Base-by-base conservation (phyloP, 2,329 filamentous ascomycete genomes). In the Calonectria honghensis region DNA sequence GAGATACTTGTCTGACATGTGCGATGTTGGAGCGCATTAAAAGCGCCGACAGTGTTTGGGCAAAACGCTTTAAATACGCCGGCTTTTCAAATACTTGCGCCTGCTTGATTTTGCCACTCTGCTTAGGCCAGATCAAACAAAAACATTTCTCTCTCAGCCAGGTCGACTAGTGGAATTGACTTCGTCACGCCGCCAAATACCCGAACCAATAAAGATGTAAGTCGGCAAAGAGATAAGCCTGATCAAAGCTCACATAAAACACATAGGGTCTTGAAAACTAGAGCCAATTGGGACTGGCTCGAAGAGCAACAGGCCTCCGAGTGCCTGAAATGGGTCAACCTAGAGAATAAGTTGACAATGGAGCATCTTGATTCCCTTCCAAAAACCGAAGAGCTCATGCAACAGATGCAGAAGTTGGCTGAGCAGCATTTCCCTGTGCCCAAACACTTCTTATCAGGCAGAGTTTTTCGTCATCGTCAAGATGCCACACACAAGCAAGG, bases 201-300 rank as follows among this genome's bases (percentile, higher is more conserved):
- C 29, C 5, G 13, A 31, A 2, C 39, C 16, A 20, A 6, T 16
- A 6, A 32, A 37, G 20, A 27, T 61, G 54, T 61, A 37, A 61
- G 54, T 16, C 35, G 27, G 18, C n/a, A 18, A 2, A 39, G 39
- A 27, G 9, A 1, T 7, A 5, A 27, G 7, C 5, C 20, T 39
- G 2, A 16, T 27, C 2, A 39, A 61, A 16, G 13, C 54, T 61
- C 32, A 61, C 32, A 27, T 32, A 10, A 18, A 32, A 39, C 10
- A 27, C 27, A 27, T 18, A 61, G 54, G n/a, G 32, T 37, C 6
- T 27, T 37, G 6, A 27, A 61, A 24, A 32, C 32, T 6, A n/a
- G 32, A 27, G n/a, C n/a, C 13, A 18, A 61, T 61, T 61, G 54
- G 54, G 54, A 61, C 24, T 61, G 54, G 54, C 32, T 61, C 6